Conservation (phyloP, 192 early-diverging fungal genomes). For the Coemansia sp. region DNA sequence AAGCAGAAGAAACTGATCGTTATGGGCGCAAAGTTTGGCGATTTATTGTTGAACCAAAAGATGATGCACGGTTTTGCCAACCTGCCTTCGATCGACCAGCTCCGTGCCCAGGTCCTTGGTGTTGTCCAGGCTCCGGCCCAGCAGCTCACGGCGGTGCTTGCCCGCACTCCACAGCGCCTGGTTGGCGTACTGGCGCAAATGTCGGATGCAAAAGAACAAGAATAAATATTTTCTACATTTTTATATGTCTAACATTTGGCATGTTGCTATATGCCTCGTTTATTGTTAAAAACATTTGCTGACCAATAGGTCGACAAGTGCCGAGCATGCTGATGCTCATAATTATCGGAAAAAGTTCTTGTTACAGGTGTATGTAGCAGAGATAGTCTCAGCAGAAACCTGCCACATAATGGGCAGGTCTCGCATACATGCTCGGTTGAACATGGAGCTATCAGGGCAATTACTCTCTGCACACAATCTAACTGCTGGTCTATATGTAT, state of each 20-base stretch:
- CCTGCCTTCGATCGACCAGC: conserved; percentile 34
- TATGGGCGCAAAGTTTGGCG: conserved; percentile 43
- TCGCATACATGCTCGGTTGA: conserved; percentile 4
- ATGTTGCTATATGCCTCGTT: not conserved
- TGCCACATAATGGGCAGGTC: not conserved
- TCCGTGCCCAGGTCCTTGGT: conserved; percentile 49
- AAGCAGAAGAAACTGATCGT: conserved; percentile 42
- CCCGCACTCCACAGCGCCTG: conserved; percentile 46
- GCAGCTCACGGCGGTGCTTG: conserved; percentile 25
- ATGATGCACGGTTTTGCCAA: conserved; percentile 44
- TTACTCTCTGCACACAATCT: conserved; percentile 10
- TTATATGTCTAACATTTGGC: not conserved
- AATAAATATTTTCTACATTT: not conserved
- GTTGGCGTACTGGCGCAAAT: conserved; percentile 45
- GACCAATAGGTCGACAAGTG: too few relatives aligned
- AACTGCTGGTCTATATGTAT: conserved; percentile 4
- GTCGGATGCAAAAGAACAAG: conserved; percentile 6
- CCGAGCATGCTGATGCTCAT: too few relatives aligned
- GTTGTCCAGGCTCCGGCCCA: conserved; percentile 39
- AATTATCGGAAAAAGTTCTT: not conserved
- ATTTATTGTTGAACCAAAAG: conserved; percentile 35
- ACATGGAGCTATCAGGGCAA: conserved; percentile 1
- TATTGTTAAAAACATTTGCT: too few relatives aligned
- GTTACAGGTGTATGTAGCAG: not conserved
- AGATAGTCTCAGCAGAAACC: not conserved